Base-by-base conservation (phyloP, 2,329 filamentous ascomycete genomes). In the Hawksworthiomyces lignivorus region DNA sequence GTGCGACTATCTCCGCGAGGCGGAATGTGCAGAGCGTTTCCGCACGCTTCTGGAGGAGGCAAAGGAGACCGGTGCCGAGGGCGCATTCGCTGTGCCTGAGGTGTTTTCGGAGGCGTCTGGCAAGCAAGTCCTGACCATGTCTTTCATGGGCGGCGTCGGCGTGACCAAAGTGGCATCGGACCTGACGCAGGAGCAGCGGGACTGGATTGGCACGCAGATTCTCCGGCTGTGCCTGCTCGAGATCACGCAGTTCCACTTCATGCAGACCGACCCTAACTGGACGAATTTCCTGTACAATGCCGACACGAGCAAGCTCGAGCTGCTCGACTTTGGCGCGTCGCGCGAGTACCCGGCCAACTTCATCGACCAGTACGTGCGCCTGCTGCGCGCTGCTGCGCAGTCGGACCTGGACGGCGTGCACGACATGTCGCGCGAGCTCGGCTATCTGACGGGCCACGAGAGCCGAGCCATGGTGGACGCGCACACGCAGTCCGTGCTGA, bases 211-310 rank as follows among this genome's bases (percentile, higher is more conserved):
- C 40, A 92, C 87, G 1, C 86, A 97, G 55, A 86, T 97, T 50
- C 75, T 97, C 39, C 84, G 88, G 4, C 80, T 98, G 10, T 97
- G 88, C 58, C 74, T 97, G 29, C 82, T 89, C 45, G 92, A 97
- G 65, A 90, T 97, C 53, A 82, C 82, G 50, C 87, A 95, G 62
- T 97, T 96, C 75, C 81, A 74, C 47, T 97, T 94, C 68, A 98
- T 98, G 92, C 92, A 98, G 66, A 98, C 92, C 5, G 92, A 98
- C 58, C 92, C 92, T 30, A 98, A 98, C 69, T 98, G 92, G 92
- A 97, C 90, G 26, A 98, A 98, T 63, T 98, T 98, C 62, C 72
- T 97, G 17, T 98, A 87, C 70, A 92, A 97, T 54, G 68, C 79
- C 1, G 54, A 68, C 17, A 78, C 73, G 4, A 68, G 79, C 53